Base-by-base conservation (phyloP, 1,139 yeast genomes). In the Torulaspora globosa region DNA sequence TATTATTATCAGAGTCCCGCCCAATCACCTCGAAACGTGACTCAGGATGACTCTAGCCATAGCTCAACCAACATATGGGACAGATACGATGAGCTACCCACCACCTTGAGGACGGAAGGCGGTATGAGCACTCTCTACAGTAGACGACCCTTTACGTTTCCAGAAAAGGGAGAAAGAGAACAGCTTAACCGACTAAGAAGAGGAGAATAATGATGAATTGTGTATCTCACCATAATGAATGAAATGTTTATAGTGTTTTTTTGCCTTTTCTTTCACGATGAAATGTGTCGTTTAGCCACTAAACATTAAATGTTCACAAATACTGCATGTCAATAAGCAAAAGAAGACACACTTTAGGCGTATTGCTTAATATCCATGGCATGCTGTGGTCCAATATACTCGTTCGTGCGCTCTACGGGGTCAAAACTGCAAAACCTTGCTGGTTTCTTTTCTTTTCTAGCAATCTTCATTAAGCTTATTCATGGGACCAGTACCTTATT, bases 71-170 rank as follows among this genome's bases (percentile, higher is more conserved):
- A 48, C 32, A 44, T 54, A 12, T 57, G 58, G 58, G 60, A 54
- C 29, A 39, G 41, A 14, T 46, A 42, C 15, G 58, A 52, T 23
- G 55, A 50, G 23, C 41, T 49, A 19, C 53, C 56, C 5, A 55
- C 51, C 23, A 57, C 60, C 9, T 42, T 55, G 12, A 49, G 56
- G 37, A 56, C 60, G 14, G 60, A 56, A 4, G 50, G 47, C 7
- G 46, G 50, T 21, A 34, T 47, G 28, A 43, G 44, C 29, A 44
- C 48, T 8, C 43, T 47, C 6, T 47, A 42, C 16, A 44, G 41
- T 29, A 44, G 50, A n/a, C 43, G 47, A 38, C 44, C 45, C 14
- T 32, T 31, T 14, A 29, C 39, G n/a, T 39, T 30, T 19, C 9
- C 44, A 26, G 33, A 33, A 10, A 41, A 36, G 27, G 40, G 32